phyloP scores from a whole-genome alignment of 2,329 filamentous ascomycete species.

The Pseudogymnoascus sp. region DNA sequence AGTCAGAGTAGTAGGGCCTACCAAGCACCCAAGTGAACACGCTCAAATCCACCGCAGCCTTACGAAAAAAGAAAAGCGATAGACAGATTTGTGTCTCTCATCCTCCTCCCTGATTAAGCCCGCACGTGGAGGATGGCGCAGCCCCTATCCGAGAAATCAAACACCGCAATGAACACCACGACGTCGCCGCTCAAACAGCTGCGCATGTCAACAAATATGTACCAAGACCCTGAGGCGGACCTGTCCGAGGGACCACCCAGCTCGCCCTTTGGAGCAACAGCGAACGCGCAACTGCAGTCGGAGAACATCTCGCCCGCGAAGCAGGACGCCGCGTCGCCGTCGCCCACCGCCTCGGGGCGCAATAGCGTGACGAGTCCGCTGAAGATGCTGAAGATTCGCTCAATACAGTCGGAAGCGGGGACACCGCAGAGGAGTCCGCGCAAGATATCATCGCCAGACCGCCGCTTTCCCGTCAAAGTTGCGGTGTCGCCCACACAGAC shows the following conservation, averaged over 20 bases:
- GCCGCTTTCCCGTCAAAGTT: slow-evolving; percentile 54
- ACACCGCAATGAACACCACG: slow-evolving; percentile 7
- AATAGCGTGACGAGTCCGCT: slow-evolving; percentile 19
- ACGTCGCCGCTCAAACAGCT: not conserved
- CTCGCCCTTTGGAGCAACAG: slow-evolving; percentile 26
- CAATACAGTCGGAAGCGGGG: slow-evolving; percentile 18
- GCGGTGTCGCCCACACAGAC: slow-evolving; percentile 17
- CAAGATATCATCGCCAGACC: slow-evolving; percentile 43
- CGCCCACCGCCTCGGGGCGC: slow-evolving; percentile 22
- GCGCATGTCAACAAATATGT: not conserved
- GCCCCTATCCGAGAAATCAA: not conserved
- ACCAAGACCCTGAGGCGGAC: slow-evolving; percentile 12
- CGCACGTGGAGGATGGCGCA: not conserved
- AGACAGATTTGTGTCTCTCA: too few relatives aligned
- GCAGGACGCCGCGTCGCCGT: slow-evolving; percentile 18
- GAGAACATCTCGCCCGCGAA: slow-evolving; percentile 25
- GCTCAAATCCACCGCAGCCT: not conserved
- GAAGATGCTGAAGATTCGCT: slow-evolving; percentile 26
- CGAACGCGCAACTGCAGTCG: slow-evolving; percentile 19
- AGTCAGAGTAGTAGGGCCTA: not conserved
- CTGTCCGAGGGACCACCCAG: slow-evolving; percentile 22
- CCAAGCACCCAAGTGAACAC: not conserved
- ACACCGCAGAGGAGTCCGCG: slow-evolving; percentile 34
- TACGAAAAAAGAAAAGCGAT: not conserved
- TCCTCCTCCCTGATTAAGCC: not conserved